phyloP scores from a whole-genome alignment of 1,139 yeast genomes.

The Blastobotrys ciferrii region DNA sequence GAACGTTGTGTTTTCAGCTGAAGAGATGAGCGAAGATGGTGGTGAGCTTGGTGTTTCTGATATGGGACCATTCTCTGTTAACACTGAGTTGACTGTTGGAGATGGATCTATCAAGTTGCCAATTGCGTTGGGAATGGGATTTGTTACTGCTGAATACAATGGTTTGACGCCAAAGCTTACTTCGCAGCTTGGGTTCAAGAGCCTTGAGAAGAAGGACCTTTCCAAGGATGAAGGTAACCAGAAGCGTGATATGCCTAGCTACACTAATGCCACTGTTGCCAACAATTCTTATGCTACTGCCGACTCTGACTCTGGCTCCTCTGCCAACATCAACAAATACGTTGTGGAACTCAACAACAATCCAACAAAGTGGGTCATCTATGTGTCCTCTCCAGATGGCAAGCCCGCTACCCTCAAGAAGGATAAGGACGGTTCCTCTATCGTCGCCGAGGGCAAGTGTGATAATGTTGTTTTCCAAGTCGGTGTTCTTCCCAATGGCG shows the following conservation, averaged over 20 bases:
- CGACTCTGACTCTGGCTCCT: slow-evolving; percentile 31
- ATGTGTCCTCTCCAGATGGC: slow-evolving; percentile 52
- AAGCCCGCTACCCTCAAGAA: slow-evolving; percentile 37
- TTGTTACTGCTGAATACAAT: slow-evolving; percentile 62
- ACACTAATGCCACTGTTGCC: slow-evolving; percentile 4
- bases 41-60: slow-evolving; percentile 46
- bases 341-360: slow-evolving; percentile 51
- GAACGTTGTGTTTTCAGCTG: slow-evolving; percentile 56
- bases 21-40: slow-evolving; percentile 42
- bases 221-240: slow-evolving; percentile 2
- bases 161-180: slow-evolving; percentile 56
- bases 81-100: slow-evolving; percentile 46
- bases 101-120: slow-evolving; percentile 40
- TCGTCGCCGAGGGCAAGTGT: slow-evolving; percentile 39
- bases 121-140: slow-evolving; percentile 75
- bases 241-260: background rate
- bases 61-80: slow-evolving; percentile 56
- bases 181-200: slow-evolving; percentile 52
- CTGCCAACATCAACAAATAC: slow-evolving; percentile 50
- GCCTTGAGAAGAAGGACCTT: slow-evolving; percentile 43
- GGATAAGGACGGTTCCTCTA: slow-evolving; percentile 37
- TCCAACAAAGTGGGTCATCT: slow-evolving; percentile 52
- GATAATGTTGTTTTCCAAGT: slow-evolving; percentile 51
- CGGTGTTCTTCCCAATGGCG: slow-evolving; percentile 51
- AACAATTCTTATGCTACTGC: slow-evolving; percentile 4